A percentile compares a stretch with the other conserved stretches of the same genome.
phyloP scores from a whole-genome alignment of 257 asterid species.

The Echium plantagineum region DNA sequence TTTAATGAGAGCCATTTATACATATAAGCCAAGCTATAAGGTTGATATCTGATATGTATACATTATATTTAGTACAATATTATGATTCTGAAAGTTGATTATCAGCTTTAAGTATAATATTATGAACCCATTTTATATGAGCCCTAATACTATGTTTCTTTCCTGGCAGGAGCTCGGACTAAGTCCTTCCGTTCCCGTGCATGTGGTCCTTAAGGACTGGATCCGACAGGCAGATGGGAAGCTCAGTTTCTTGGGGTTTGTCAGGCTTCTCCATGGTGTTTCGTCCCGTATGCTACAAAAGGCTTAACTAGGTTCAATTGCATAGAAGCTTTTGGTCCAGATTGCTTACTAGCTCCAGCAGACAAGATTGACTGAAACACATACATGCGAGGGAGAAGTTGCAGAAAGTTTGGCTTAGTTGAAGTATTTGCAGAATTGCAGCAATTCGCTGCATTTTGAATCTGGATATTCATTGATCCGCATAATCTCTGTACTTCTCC shows the following conservation, averaged over 20 bases:
- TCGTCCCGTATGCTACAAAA: conserved; percentile 69
- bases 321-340: not conserved
- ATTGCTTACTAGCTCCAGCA: not conserved
- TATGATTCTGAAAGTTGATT: too few relatives aligned
- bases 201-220: conserved; percentile 90
- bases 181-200: conserved; percentile 78
- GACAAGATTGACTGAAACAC: not conserved
- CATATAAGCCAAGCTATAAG: too few relatives aligned
- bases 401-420: not conserved
- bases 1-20: too few relatives aligned
- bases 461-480: conserved; percentile 2
- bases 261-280: conserved; percentile 74
- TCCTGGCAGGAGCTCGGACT: conserved; percentile 72
- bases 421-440: not conserved
- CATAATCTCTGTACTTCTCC: not conserved
- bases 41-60: too few relatives aligned
- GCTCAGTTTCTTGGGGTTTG: conserved; percentile 91
- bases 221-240: conserved; percentile 83
- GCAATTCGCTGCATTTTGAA: not conserved
- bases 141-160: not conserved
- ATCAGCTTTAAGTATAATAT: too few relatives aligned
- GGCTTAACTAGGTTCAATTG: conserved; percentile 16
- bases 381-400: not conserved
- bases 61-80: too few relatives aligned
- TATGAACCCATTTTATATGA: too few relatives aligned